Evolutionary conservation across 140 eudicot species (phyloP).

Genomic region (Bidens hawaiensis): DNA sequence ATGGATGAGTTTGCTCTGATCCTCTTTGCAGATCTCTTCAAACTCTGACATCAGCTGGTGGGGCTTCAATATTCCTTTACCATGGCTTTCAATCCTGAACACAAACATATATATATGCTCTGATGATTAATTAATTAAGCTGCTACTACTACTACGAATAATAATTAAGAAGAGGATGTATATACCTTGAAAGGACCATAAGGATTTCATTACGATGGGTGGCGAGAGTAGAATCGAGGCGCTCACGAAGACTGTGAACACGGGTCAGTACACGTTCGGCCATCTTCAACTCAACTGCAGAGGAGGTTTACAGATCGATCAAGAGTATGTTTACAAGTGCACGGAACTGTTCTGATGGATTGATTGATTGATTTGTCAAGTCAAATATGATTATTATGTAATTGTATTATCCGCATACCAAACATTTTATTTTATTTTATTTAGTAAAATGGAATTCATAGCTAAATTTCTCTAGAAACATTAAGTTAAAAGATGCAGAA

Average conservation of each 20-base stretch:
- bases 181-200: conserved; percentile 56
- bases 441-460: too few species aligned
- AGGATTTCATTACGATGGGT: conserved; percentile 77
- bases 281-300: too few species aligned
- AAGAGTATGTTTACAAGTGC: too few species aligned
- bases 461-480: too few species aligned
- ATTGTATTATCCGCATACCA: too few species aligned
- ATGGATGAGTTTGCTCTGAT: conserved; percentile 16
- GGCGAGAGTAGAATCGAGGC: conserved; percentile 67
- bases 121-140: too few species aligned
- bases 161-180: background rate
- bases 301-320: too few species aligned
- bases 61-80: too few species aligned
- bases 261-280: conserved; percentile 66
- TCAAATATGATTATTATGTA: background rate
- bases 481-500: too few species aligned
- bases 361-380: conserved; percentile 14
- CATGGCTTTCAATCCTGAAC: background rate
- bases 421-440: too few species aligned
- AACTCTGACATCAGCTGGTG: conserved; percentile 55
- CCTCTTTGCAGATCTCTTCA: conserved; percentile 47
- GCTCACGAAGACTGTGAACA: conserved; percentile 89
- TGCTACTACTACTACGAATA: background rate
- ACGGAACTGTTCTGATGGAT: too few species aligned
- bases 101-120: conserved; percentile 5